Conservation (phyloP, 2,329 filamentous ascomycete species). For the Hypoxylon sp. region DNA sequence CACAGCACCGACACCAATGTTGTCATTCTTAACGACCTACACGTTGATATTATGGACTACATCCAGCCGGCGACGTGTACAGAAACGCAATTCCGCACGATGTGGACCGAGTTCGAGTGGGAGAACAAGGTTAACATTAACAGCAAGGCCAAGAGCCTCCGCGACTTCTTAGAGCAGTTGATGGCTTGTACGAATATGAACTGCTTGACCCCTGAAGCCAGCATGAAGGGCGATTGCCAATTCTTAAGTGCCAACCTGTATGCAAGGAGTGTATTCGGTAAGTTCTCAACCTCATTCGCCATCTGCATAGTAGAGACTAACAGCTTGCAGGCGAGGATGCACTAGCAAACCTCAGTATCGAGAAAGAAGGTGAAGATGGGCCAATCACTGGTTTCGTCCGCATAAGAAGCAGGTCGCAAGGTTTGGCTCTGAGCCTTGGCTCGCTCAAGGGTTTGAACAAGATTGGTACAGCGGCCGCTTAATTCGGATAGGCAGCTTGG, state of each 20-base stretch:
- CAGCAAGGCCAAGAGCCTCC: slow-evolving; percentile 91
- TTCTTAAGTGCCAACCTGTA: slow-evolving; percentile 98
- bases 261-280: slow-evolving; percentile 97
- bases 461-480: slow-evolving; percentile 66
- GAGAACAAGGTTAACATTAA: slow-evolving; percentile 99
- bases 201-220: slow-evolving; percentile 95
- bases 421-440: slow-evolving; percentile 91
- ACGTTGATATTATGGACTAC: slow-evolving; percentile 99
- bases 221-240: slow-evolving; percentile 96
- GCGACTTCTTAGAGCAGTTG: slow-evolving; percentile 92
- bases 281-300: slow-evolving; percentile 58
- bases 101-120: slow-evolving; percentile 99
- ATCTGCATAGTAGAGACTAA: slow-evolving; percentile 35
- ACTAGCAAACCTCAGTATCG: slow-evolving; percentile 95
- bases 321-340: slow-evolving; percentile 91
- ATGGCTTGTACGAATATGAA: slow-evolving; percentile 99
- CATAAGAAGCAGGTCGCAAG: slow-evolving; percentile 97
- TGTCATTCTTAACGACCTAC: slow-evolving; percentile 97
- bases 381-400: slow-evolving; percentile 97
- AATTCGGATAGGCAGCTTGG: slow-evolving; percentile 18
- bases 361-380: slow-evolving; percentile 95
- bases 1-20: slow-evolving; percentile 95
- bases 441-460: slow-evolving; percentile 96
- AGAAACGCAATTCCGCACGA: slow-evolving; percentile 98
- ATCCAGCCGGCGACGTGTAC: slow-evolving; percentile 97